phyloP scores from a whole-genome alignment of 148 eudicot genomes.

The Euryodendron excelsum region DNA sequence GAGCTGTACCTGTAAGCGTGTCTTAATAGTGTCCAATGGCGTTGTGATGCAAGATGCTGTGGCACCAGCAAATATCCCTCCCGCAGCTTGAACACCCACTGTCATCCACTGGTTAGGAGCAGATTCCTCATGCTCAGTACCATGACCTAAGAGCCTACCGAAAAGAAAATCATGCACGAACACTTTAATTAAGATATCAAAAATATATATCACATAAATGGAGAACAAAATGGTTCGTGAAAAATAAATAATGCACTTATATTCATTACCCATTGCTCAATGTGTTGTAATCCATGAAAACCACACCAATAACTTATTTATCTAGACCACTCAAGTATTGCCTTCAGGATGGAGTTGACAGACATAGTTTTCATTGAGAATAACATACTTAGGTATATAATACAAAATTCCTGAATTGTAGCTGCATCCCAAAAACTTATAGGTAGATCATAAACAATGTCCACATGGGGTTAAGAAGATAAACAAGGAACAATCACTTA shows the following conservation, averaged over 20 bases:
- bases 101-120: slow-evolving; percentile 55
- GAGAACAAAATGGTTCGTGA: background rate
- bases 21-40: slow-evolving; percentile 93
- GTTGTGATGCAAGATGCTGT: slow-evolving; percentile 90
- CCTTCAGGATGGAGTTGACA: background rate
- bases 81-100: slow-evolving; percentile 83
- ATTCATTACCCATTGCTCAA: background rate
- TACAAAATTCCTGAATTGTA: background rate
- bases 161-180: background rate
- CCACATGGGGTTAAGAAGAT: background rate
- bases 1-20: slow-evolving; percentile 71
- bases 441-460: background rate
- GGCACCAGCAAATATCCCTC: slow-evolving; percentile 92
- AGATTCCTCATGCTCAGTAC: slow-evolving; percentile 38
- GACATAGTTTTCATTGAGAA: too few relatives aligned
- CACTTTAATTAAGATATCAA: background rate
- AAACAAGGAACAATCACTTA: background rate
- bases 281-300: too few relatives aligned
- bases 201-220: background rate
- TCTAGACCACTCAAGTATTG: slow-evolving; percentile 1
- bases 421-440: background rate
- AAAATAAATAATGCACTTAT: background rate
- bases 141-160: slow-evolving; percentile 60
- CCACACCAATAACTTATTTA: background rate
- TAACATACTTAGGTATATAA: background rate